These are phyloP conservation scores for Butyriboletus loyo DNA, from an alignment of 768 basidiomycete genomes.

Conservation along the genomic window DNA sequence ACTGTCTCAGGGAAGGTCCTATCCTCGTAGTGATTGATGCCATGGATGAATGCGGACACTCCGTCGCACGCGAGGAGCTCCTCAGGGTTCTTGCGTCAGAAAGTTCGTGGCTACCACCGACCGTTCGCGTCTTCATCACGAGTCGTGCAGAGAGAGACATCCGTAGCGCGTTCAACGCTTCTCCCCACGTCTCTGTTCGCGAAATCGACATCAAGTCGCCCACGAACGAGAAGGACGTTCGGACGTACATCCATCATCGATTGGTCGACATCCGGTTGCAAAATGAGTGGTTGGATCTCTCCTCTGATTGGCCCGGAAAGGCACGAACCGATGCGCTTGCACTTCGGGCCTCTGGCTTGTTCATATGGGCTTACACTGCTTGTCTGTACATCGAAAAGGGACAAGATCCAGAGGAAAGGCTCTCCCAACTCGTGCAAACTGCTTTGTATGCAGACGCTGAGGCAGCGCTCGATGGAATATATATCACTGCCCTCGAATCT, in stretches of 20 bases:
- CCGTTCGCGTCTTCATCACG: constrained; percentile 31
- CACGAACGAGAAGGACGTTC: constrained; percentile 25
- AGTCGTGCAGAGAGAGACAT: constrained; percentile 34
- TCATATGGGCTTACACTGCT: constrained; percentile 34
- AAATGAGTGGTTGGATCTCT: constrained; percentile 25
- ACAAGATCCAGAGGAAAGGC: constrained; percentile 31
- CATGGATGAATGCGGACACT: constrained; percentile 33
- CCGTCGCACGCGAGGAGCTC: constrained; percentile 25
- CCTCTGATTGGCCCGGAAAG: constrained; percentile 31
- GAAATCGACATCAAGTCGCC: constrained; percentile 29
- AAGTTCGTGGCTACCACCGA: constrained; percentile 15
- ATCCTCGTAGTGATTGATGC: constrained; percentile 35
- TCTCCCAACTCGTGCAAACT: constrained; percentile 20
- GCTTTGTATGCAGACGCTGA: constrained; percentile 26
- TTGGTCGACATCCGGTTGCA: constrained; percentile 26
- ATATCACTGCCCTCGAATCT: constrained; percentile 30
- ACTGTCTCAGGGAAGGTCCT: constrained; percentile 24
- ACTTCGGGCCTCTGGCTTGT: constrained; percentile 31
- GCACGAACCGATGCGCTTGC: constrained; percentile 13
- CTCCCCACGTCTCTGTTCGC: constrained; percentile 10
- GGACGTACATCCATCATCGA: constrained; percentile 23
- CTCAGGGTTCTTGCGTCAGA: constrained; percentile 28
- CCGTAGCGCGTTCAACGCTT: constrained; percentile 7
- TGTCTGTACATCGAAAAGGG: constrained; percentile 31
- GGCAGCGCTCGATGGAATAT: constrained; percentile 28